Evolutionary conservation across 2,329 filamentous ascomycete genomes (phyloP), one percentile per base, ranked within the genome.

Genomic region (Rasamsonia emersonii): DNA sequence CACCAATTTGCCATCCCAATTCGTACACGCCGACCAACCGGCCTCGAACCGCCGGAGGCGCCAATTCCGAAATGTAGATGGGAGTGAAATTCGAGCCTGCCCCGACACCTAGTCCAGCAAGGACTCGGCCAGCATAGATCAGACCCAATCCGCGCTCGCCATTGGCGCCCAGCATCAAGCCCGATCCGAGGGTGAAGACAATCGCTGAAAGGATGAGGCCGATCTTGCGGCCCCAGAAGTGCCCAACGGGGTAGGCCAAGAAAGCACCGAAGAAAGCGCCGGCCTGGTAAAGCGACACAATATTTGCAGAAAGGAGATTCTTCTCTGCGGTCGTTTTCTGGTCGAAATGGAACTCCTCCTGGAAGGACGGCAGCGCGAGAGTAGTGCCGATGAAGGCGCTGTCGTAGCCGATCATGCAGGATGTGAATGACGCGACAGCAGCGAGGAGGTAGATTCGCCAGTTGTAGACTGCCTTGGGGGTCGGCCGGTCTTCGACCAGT

Each of bases 361-460:
- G 62, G 55, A 86, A 86, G 0, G 80, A 80, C 0, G 69, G 64
- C 24, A 88, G 63, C 3, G 79, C 76, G 20, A 88, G 65, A 2
- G 82, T 86, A 1, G 78, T 82, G 42, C 81, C 82, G 45, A 86
- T 86, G 58, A 88, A 88, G 42, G 82, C 78, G 34, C 73, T 79
- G 51, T 85, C 81, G 43, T 73, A 72, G 18, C 69, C 67, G 41
- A 73, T 72, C 67, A 72, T 75, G 45, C 70, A 72, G 43, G 70
- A 67, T 36, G 70, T 71, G 44, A 69, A 73, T 35, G 66, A 72
- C 39, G 71, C 70, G 30, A 73, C 64, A 14, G 56, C 52, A 9
- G 70, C 70, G 26, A 66, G 69, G 9, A 64, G 54, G 44, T 74
- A 75, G 29, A 75, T 67, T 32, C 70, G 61, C 71, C 71, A 75